Base-by-base conservation (phyloP, 768 basidiomycete genomes). In the Leccinum broughii region DNA sequence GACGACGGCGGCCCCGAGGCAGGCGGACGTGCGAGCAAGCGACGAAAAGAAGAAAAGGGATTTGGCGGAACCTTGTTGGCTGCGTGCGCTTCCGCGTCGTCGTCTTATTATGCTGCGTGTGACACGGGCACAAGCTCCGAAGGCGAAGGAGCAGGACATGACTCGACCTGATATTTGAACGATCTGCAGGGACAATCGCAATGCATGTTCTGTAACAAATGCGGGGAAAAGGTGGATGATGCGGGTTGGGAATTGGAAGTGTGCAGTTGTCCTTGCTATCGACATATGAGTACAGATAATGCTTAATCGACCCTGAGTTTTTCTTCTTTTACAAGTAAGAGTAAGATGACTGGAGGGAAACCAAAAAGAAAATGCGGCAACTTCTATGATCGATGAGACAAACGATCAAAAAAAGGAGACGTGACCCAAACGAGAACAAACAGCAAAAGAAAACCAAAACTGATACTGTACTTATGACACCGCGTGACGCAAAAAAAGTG, bases 11-110 rank as follows among this genome's bases (percentile, higher is more conserved):
- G 44, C 44, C 44, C 44, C 44, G 44, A 46, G 49, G 83, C 86
- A 24, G 81, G 77, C 9, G 77, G 77, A 37, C 71, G 69, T 55
- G 69, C 73, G 30, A 67, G 65, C 46, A 79, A 78, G 67, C 78
- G 77, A 66, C 77, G 77, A 59, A 77, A 79, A 58, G 80, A 82
- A 52, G 88, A 90, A 73, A 79, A 77, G 63, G 91, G 87, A 3
- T 93, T 93, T 70, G 81, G 82, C 55, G 90, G 91, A 26, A 93
- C 91, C 24, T 70, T 92, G 49, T 79, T 92, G 34, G 83, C 83
- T 50, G 78, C 82, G 64, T 70, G 20, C 44, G 44, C 44, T 46
- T 46, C 71, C 55, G 56, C 71, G 55, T 61, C 20, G n/a, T 35
- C 53, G 34, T 32, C 61, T 63, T 64, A 72, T 58, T 61, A 73